Percentiles rank a stretch among this genome's conserved stretches.
These are phyloP conservation scores for Alopecurus myosuroides DNA, from an alignment of 176 grass and related monocot species.

Conservation along the genomic window DNA sequence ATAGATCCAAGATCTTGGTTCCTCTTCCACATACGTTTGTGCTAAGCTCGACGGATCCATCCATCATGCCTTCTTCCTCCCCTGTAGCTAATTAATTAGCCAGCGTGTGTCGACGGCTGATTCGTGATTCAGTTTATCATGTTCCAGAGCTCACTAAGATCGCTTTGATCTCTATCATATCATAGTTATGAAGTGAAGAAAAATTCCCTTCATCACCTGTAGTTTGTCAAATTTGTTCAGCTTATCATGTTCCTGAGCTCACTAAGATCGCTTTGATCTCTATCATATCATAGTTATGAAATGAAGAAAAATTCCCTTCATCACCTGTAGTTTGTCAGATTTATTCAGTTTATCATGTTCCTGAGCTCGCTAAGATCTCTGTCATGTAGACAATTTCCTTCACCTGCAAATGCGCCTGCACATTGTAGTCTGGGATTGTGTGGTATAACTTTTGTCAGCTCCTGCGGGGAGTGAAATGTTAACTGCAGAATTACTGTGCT, in stretches of 20 bases:
- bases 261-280: not conserved
- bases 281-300: not conserved
- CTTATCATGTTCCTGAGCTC: constrained; percentile 7
- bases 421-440: not conserved
- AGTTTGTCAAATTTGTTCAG: not conserved
- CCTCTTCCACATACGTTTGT: too few relatives aligned
- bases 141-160: not conserved
- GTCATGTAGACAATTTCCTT: not conserved
- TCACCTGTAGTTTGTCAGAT: not conserved
- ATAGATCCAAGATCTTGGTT: too few relatives aligned
- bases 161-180: not conserved
- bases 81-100: too few relatives aligned
- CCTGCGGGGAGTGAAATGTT: too few relatives aligned
- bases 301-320: not conserved
- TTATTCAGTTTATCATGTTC: constrained; percentile 12
- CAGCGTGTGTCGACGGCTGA: not conserved
- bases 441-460: not conserved
- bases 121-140: constrained; percentile 14
- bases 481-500: not conserved
- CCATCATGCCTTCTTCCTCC: too few relatives aligned
- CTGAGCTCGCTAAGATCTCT: not conserved
- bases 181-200: not conserved
- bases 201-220: not conserved
- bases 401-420: not conserved
- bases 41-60: too few relatives aligned